Evolutionary conservation across 768 basidiomycete genomes (phyloP).

Genomic region (Naematelia encephala): DNA sequence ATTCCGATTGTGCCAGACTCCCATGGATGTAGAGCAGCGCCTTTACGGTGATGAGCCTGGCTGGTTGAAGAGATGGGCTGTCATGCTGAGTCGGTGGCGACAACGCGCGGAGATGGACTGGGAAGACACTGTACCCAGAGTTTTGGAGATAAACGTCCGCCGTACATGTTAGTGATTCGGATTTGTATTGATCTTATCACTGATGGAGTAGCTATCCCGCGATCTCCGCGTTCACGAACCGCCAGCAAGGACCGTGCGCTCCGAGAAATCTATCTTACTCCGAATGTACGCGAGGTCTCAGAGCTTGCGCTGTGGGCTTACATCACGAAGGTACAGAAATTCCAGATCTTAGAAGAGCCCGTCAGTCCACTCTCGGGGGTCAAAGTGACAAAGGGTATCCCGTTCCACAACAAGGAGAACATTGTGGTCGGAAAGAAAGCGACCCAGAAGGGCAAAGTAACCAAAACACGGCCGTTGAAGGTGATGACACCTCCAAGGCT

Average conservation of each 20-base stretch:
- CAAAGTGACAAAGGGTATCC: background rate
- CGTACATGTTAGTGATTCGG: too few species aligned
- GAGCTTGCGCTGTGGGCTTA: background rate
- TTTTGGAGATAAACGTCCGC: background rate
- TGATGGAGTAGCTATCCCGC: too few species aligned
- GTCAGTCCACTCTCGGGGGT: background rate
- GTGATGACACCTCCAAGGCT: background rate
- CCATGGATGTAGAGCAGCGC: slow-evolving; percentile 7
- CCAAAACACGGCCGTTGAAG: background rate
- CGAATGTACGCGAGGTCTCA: slow-evolving; percentile 18
- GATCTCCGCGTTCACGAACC: background rate
- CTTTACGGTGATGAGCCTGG: slow-evolving; percentile 17
- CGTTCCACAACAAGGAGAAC: background rate
- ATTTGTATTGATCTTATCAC: too few species aligned
- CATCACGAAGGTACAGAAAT: background rate
- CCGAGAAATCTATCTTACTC: slow-evolving; percentile 28
- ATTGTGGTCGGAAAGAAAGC: background rate
- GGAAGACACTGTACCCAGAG: slow-evolving; percentile 22
- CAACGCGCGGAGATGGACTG: slow-evolving; percentile 32
- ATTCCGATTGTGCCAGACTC: slow-evolving; percentile 30
- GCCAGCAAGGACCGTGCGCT: slow-evolving; percentile 12
- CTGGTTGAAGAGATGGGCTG: slow-evolving; percentile 40
- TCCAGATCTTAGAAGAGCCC: background rate
- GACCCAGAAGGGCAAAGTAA: background rate
- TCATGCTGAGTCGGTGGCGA: slow-evolving; percentile 29